phyloP scores from a whole-genome alignment of 164 flowering plant genomes.

The Annona cherimola region DNA sequence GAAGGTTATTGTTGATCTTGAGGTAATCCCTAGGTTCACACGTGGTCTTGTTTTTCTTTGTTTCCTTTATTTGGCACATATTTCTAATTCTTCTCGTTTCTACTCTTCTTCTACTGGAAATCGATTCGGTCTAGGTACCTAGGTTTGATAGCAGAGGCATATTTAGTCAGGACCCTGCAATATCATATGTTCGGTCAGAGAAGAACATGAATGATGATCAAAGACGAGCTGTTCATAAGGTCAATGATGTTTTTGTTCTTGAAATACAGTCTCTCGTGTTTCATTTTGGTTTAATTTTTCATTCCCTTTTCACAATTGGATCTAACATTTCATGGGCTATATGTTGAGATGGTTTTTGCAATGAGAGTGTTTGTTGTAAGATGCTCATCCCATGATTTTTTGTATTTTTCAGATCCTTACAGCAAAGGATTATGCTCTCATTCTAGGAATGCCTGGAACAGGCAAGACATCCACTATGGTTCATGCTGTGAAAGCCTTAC shows the following conservation, averaged over 20 bases:
- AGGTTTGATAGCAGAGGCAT: conserved; percentile 85
- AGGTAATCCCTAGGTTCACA: conserved; percentile 39
- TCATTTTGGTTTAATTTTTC: neutral
- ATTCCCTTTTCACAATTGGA: neutral
- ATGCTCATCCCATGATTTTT: neutral
- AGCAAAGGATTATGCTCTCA: conserved; percentile 88
- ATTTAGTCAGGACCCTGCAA: conserved; percentile 93
- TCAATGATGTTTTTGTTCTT: conserved; percentile 1
- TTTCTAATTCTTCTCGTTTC: neutral
- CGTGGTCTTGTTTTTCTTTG: neutral
- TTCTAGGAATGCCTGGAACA: conserved; percentile 99
- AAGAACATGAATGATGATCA: conserved; percentile 88
- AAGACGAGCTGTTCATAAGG: conserved; percentile 86
- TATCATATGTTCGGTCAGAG: conserved; percentile 82
- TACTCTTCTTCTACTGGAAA: neutral
- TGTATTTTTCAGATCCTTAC: conserved; percentile 71
- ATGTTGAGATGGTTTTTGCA: neutral
- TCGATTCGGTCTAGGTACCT: conserved; percentile 51
- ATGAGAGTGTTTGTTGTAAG: neutral
- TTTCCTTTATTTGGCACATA: neutral
- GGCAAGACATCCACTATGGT: conserved; percentile 99
- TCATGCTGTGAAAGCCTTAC: conserved; percentile 95
- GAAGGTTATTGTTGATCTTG: conserved; percentile 84
- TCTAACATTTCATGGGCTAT: neutral
- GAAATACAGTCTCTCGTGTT: neutral